Conservation (phyloP, 2,329 filamentous ascomycete genomes). For the Cephalotrichum gorgonifer region DNA sequence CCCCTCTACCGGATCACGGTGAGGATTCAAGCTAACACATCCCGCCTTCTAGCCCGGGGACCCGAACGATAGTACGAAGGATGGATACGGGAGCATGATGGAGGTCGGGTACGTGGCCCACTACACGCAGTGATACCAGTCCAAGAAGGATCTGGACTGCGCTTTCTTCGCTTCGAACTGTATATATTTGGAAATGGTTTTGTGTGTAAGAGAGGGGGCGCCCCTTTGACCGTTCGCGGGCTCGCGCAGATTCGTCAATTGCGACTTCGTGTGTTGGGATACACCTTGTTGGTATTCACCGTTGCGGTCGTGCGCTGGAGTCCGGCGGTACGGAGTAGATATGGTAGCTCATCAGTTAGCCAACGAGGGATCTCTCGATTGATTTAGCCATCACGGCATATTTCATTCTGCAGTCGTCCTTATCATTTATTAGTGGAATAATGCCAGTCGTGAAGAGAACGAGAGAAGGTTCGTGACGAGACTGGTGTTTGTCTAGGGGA, state of each 20-base stretch:
- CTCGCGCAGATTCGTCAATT: background rate
- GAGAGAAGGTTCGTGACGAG: no score
- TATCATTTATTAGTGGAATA: no score
- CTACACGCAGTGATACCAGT: slow-evolving; percentile 8
- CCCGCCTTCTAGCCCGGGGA: slow-evolving; percentile 30
- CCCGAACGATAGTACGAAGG: slow-evolving; percentile 34
- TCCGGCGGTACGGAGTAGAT: background rate
- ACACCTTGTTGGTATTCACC: background rate
- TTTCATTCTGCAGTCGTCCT: no score
- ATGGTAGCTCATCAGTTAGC: background rate
- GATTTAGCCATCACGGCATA: background rate
- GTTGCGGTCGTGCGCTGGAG: background rate
- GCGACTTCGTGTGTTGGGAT: background rate
- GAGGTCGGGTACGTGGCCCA: slow-evolving; percentile 15
- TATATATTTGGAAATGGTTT: background rate
- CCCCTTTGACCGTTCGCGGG: background rate
- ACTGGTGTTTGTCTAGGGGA: no score
- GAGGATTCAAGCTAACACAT: slow-evolving; percentile 1
- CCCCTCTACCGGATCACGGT: no score
- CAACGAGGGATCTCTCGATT: background rate
- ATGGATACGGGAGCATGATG: slow-evolving; percentile 21
- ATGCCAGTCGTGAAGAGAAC: no score
- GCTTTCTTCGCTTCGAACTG: slow-evolving; percentile 1
- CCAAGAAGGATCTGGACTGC: background rate
- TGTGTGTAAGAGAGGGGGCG: background rate